Base-by-base conservation (phyloP, 2,329 filamentous ascomycete genomes). In the Leptographium wingfieldii region DNA sequence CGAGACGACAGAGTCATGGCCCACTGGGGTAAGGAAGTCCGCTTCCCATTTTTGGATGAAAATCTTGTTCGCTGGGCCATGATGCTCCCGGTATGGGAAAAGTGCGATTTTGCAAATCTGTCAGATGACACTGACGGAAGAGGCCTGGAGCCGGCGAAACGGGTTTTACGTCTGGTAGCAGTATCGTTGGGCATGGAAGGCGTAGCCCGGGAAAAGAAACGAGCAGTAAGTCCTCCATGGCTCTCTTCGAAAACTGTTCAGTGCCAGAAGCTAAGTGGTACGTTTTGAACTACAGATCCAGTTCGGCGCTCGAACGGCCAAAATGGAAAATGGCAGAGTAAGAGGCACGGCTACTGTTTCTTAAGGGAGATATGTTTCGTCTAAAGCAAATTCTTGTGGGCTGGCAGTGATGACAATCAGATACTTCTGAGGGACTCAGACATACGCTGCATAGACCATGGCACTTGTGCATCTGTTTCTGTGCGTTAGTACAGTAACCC, bases 1-100 rank as follows among this genome's bases (percentile, higher is more conserved):
- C 85, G 94, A 11, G 94, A 99, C 68, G 95, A 99, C 72, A 83
- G 94, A 29, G 87, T 92, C 22, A 90, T 96, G 72, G 86, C 90
- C 2, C 82, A 95, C 68, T 97, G 92, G 88, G 84, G 88, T 16
- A 86, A 86, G 62, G 94, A 99, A 72, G 88, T 88, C 38, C 82
- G 94, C 43, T 96, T 95, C 69, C 94, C 95, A 0, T 99, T 83
- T 68, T 80, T 99, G 0, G 94, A 97, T 63, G 94, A 99, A 72
- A 77, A 82, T 3, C 80, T 99, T 53, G 85, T 96, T n/a, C 78
- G 78, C 31, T 94, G 91, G 83, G 88, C 89, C 7, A 80, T 97
- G 31, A 77, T 76, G 52, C 76, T 80, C 29, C 87, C 90, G 0
- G 86, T 92, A 0, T 89, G 83, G 80, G 83, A 89, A 61, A 97